Evolutionary conservation across 2,329 filamentous ascomycete species (phyloP).

Genomic region (Sphaerostilbella broomeana): DNA sequence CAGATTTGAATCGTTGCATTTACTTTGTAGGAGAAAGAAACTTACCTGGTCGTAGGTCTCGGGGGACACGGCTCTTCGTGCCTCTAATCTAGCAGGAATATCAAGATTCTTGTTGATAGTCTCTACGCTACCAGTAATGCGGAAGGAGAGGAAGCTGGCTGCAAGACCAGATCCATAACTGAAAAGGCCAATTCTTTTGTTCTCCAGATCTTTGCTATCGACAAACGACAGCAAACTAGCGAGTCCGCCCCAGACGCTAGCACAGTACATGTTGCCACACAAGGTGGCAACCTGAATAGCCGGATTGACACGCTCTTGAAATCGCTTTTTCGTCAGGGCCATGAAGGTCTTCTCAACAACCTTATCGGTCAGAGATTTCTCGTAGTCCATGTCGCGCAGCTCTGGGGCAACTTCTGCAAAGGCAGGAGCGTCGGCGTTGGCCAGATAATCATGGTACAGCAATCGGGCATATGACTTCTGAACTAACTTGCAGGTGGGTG

Average conservation of each 20-base stretch:
- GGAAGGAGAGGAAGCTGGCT: conserved; percentile 66
- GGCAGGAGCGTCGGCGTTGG: conserved; percentile 56
- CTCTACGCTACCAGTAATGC: conserved; percentile 63
- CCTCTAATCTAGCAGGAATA: conserved; percentile 61
- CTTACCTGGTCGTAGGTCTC: conserved; percentile 68
- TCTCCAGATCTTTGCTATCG: conserved; percentile 55
- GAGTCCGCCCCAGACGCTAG: conserved; percentile 70
- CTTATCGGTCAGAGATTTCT: conserved; percentile 74
- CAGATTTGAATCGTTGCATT: background rate
- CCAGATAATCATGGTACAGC: conserved; percentile 79
- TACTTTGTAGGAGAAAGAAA: conserved; percentile 15
- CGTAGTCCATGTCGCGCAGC: conserved; percentile 70
- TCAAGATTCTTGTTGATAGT: conserved; percentile 61
- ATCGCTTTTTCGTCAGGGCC: conserved; percentile 75
- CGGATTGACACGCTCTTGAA: conserved; percentile 69
- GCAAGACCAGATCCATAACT: conserved; percentile 74
- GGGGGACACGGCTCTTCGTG: conserved; percentile 60
- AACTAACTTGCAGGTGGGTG: conserved; percentile 81
- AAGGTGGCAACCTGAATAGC: conserved; percentile 70
- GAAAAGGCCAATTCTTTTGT: conserved; percentile 70
- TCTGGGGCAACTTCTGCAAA: conserved; percentile 73
- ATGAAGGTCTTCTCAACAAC: conserved; percentile 82
- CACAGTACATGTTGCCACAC: conserved; percentile 64
- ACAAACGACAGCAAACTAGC: conserved; percentile 62
- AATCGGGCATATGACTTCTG: conserved; percentile 78